These are phyloP conservation scores for Leucosporidium creatinivorum DNA, from an alignment of 768 basidiomycete genomes.

Conservation along the genomic window DNA sequence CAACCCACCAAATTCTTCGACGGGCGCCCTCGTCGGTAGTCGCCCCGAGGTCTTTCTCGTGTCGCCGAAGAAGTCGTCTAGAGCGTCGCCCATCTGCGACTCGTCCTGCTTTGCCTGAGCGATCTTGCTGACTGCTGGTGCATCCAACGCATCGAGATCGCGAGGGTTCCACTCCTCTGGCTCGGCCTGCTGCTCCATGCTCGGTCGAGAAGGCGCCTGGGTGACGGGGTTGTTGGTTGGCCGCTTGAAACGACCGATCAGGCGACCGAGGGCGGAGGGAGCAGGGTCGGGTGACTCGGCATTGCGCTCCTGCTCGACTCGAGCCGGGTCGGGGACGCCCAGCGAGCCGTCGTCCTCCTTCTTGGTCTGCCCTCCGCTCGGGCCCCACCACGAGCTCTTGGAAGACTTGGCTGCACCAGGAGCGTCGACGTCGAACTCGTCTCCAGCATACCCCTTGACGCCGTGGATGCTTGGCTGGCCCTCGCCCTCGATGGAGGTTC, in stretches of 20 bases:
- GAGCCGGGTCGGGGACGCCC: conserved; percentile 9
- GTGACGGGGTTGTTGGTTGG: background rate
- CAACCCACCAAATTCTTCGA: conserved; percentile 27
- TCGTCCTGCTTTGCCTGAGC: conserved; percentile 62
- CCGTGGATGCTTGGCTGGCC: too few relatives aligned
- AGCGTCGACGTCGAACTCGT: conserved; percentile 22
- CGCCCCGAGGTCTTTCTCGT: background rate
- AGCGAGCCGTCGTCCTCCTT: background rate
- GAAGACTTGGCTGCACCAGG: background rate
- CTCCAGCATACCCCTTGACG: conserved; percentile 3
- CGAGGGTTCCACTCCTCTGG: background rate
- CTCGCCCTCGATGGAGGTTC: too few relatives aligned
- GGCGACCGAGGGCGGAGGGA: conserved; percentile 14
- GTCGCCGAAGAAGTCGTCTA: conserved; percentile 75
- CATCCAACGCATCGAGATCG: background rate
- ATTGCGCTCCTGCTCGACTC: background rate
- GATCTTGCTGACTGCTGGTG: background rate
- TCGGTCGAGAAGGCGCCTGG: background rate
- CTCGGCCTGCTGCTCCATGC: background rate
- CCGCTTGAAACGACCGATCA: conserved; percentile 15
- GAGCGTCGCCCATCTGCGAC: conserved; percentile 69
- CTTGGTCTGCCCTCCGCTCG: background rate
- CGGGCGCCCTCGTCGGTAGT: conserved; percentile 1
- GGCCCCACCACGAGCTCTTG: conserved; percentile 13
- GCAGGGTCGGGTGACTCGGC: background rate